A percentile compares a stretch with the other conserved stretches of the same genome.
phyloP scores from a whole-genome alignment of 345 rosid genomes.

The Eucalyptus regnans region DNA sequence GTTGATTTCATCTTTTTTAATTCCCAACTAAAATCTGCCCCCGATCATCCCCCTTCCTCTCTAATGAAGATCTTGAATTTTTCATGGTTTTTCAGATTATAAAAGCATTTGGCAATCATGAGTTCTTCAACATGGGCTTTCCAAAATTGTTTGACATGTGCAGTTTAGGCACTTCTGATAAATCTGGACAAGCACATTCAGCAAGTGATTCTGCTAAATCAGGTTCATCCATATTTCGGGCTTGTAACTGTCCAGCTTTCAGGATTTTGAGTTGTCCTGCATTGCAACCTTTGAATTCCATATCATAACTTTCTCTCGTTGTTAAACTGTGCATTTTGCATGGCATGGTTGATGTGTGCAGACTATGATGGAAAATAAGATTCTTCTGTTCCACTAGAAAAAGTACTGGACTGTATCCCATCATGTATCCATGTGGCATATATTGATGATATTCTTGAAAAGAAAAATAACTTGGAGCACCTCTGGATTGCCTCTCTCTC shows the following conservation, averaged over 20 bases:
- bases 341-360: conserved; percentile 5
- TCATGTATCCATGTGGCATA: conserved; percentile 7
- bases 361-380: conserved; percentile 42
- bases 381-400: conserved; percentile 44
- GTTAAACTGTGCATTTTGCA: neutral
- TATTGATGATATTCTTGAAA: no score
- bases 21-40: neutral
- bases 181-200: conserved; percentile 1
- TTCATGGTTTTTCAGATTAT: conserved; percentile 34
- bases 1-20: neutral
- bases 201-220: conserved; percentile 5
- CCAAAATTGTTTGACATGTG: conserved; percentile 62
- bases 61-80: neutral
- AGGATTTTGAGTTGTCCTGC: neutral
- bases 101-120: conserved; percentile 62
- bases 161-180: conserved; percentile 26
- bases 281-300: neutral
- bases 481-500: no score
- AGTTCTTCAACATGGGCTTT: conserved; percentile 55
- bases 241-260: neutral
- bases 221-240: conserved; percentile 30
- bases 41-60: neutral
- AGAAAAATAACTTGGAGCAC: no score
- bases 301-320: neutral
- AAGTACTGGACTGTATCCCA: conserved; percentile 49